A percentile compares a stretch with the other conserved stretches of the same genome.
phyloP scores from a whole-genome alignment of 2,329 filamentous ascomycete genomes.

The Botrytis squamosa region DNA sequence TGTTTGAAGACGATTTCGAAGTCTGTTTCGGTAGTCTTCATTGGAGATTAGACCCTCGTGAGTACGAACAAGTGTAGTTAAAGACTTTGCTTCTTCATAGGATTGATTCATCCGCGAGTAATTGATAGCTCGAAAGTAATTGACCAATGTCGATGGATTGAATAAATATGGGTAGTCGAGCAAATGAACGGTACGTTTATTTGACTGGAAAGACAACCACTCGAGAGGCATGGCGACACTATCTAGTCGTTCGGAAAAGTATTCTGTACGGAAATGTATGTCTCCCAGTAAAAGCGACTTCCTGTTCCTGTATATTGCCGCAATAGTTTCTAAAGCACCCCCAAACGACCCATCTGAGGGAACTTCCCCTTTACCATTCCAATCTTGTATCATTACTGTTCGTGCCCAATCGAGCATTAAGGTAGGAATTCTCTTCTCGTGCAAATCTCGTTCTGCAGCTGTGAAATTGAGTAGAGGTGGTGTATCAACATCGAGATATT shows the following conservation, averaged over 20 bases:
- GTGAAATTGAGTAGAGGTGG: conserved; percentile 47
- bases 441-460: conserved; percentile 51
- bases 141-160: conserved; percentile 66
- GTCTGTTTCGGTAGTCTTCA: conserved; percentile 56
- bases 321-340: conserved; percentile 72
- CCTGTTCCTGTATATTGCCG: conserved; percentile 64
- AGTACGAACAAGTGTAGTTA: conserved; percentile 54
- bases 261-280: conserved; percentile 71
- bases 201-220: conserved; percentile 63
- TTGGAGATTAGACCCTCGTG: conserved; percentile 56
- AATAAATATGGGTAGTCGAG: conserved; percentile 82
- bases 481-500: conserved; percentile 43
- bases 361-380: conserved; percentile 74
- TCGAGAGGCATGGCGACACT: conserved; percentile 69
- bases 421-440: conserved; percentile 57
- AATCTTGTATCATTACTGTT: conserved; percentile 72
- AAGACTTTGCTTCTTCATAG: conserved; percentile 66
- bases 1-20: conserved; percentile 62
- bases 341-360: conserved; percentile 69
- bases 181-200: conserved; percentile 67
- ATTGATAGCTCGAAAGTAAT: conserved; percentile 86
- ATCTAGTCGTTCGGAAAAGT: conserved; percentile 74
- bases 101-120: conserved; percentile 80
- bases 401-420: conserved; percentile 69
- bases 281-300: conserved; percentile 64